Base-by-base conservation (phyloP, 352 stramenopile species). In the Blastocystis sp. region DNA sequence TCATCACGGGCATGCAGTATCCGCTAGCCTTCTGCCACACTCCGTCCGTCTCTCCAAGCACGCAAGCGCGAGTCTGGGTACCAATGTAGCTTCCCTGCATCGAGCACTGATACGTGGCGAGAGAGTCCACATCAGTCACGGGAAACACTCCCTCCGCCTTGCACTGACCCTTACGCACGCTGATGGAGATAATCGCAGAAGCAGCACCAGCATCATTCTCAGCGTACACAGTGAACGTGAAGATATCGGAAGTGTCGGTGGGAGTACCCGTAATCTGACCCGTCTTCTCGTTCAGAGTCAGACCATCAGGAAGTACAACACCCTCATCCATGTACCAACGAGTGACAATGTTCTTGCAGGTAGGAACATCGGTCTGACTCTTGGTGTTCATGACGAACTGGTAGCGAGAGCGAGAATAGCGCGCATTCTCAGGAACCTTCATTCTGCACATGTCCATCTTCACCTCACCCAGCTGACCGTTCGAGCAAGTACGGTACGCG, bases 1-100 rank as follows among this genome's bases (percentile, higher is more conserved):
- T 51, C 36, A 42, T n/a, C 4, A 49, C 38, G 8, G 61, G 51
- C 24, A 73, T 24, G 36, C 61, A 73, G 4, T 53, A 21, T 11
- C 61, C 61, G 4, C 24, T 73, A 1, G 38, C 38, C 61, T 73
- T 53, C 61, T 73, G 61, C 61, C 61, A 73, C 4, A 53, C 61
- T 14, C 61, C 61, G n/a, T 73, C 61, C 40, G 48, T 49, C 61
- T 73, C 38, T 24, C 61, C 61, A 7, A 73, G n/a, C 34, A 73
- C 0, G 29, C 61, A 73, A 7, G 61, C 61, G 3, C 61, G 29
- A 32, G 8, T 73, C 61, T 73, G 61, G 21, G 61, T 73, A 24
- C 61, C 61, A 32, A 73, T 36, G 38, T 48, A 73, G 34, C 36
- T 73, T 40, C 61, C 61, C 61, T 73, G 61, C 61, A 18, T 14